These are phyloP conservation scores for Stereocaulon alpinum DNA, from an alignment of 495 filamentous ascomycete genomes.

Conservation along the genomic window DNA sequence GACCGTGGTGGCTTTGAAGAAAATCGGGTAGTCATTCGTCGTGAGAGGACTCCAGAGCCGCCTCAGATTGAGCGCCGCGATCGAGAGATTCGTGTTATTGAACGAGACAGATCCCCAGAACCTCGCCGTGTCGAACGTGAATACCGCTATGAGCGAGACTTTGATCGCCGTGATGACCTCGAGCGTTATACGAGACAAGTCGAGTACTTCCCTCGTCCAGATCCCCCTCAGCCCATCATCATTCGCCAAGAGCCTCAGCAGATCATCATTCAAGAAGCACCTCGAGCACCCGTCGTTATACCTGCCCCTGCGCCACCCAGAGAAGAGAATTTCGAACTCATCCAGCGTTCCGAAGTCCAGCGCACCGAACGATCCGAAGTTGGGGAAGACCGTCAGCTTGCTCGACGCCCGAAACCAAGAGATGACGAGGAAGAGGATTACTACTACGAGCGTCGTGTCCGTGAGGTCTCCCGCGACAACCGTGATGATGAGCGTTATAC, in stretches of 20 bases:
- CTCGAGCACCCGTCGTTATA: constrained; percentile 57
- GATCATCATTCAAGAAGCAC: constrained; percentile 65
- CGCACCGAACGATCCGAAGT: constrained; percentile 11
- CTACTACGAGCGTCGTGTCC: constrained; percentile 23
- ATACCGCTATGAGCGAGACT: constrained; percentile 44
- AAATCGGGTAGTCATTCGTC: constrained; percentile 22
- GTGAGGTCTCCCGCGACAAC: constrained; percentile 28
- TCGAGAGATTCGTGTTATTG: constrained; percentile 29
- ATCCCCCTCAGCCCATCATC: constrained; percentile 50
- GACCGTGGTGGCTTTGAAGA: constrained; percentile 15
- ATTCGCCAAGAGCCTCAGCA: constrained; percentile 61
- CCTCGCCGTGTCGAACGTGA: constrained; percentile 36
- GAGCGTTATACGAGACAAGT: constrained; percentile 56
- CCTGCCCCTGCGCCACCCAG: constrained; percentile 34
- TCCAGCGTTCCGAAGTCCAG: constrained; percentile 49
- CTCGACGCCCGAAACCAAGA: constrained; percentile 26
- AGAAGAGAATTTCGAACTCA: constrained; percentile 57
- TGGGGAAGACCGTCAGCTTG: constrained; percentile 36
- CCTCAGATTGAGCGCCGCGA: constrained; percentile 29
- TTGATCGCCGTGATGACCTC: constrained; percentile 42
- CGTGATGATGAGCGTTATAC: constrained; percentile 53
- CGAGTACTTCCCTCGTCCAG: constrained; percentile 53
- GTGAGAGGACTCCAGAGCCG: constrained; percentile 41
- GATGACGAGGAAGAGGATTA: constrained; percentile 30
- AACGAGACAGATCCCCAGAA: constrained; percentile 34